These are phyloP conservation scores for Agarophyton chilense DNA, from an alignment of 23 red algal species.

Conservation along the genomic window DNA sequence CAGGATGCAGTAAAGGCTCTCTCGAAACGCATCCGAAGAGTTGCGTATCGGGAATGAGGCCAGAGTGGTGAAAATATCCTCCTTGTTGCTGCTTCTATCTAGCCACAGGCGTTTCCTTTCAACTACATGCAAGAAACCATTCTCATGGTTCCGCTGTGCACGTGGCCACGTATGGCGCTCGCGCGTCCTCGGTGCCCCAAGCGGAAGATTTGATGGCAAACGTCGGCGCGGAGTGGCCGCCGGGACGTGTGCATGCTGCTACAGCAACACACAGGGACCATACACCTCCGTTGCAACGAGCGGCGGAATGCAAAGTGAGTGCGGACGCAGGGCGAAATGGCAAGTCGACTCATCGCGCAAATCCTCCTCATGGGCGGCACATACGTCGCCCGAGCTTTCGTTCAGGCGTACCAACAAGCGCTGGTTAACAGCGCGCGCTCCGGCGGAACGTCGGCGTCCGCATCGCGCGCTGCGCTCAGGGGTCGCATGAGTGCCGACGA, in stretches of 20 bases:
- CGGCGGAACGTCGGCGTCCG: slow-evolving; percentile 52
- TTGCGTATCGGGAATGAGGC: too few species aligned
- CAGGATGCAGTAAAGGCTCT: too few species aligned
- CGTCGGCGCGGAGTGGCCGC: not conserved
- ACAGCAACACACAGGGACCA: too few species aligned
- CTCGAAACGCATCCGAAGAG: too few species aligned
- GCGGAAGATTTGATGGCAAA: not conserved
- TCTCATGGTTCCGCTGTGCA: not conserved
- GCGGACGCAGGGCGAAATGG: slow-evolving; percentile 51
- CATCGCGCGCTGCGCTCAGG: slow-evolving; percentile 36
- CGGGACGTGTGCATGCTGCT: not conserved
- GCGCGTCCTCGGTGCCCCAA: not conserved
- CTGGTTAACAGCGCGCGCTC: slow-evolving; percentile 80
- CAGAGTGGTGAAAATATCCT: too few species aligned
- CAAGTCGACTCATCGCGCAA: slow-evolving; percentile 85
- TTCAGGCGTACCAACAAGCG: slow-evolving; percentile 94
- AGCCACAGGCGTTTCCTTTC: too few species aligned
- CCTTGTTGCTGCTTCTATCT: too few species aligned
- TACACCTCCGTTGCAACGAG: too few species aligned
- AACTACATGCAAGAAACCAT: too few species aligned
- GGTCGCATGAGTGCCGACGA: slow-evolving; percentile 81
- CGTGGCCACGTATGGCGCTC: not conserved
- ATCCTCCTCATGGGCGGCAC: slow-evolving; percentile 85
- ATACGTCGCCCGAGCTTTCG: slow-evolving; percentile 82
- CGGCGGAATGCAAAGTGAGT: not conserved